Base-by-base conservation (phyloP, 2,329 filamentous ascomycete species). In the Neofusicoccum ribis region DNA sequence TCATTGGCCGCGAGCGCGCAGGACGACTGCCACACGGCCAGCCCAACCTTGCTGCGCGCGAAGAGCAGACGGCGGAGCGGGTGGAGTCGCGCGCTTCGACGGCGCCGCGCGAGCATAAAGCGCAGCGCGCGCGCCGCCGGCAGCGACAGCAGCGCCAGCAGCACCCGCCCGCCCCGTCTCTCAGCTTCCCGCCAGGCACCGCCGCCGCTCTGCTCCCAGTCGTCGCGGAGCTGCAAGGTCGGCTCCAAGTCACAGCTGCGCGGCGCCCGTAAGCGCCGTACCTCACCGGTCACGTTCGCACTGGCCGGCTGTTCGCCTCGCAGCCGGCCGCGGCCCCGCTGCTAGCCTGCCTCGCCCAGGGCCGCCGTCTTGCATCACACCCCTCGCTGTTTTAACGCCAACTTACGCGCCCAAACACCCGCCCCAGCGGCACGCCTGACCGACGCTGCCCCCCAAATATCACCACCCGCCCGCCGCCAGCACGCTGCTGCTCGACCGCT, bases 281-380 rank as follows among this genome's bases (percentile, higher is more conserved):
- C 68, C 71, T 69, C 71, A 70, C 70, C 67, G 68, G 66, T 56
- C 64, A 49, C 36, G 50, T 46, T 52, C 47, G 50, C 60, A 59
- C 58, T 65, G 54, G 67, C 65, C 66, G n/a, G 47, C 60, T 51
- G 46, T 52, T 52, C 41, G 56, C 43, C 56, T 47, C 41, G 41
- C 43, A 36, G 56, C 51, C 37, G 36, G 51, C 37, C 51, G 36
- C 36, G 12, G 54, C 54, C 54, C 54, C 54, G 54, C 54, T 59
- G 54, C 54, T 59, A 44, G 54, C 54, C 20, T 56, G 41, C 54
- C 37, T 15, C 37, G 37, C 6, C 37, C 41, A 44, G 39, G 39
- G 54, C 54, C 39, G 44, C 70, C 73, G 69, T 73, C 73, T 72
- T 67, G 70, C 70, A 72, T 69, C 68, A 68, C 69, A 64, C 63